phyloP scores from a whole-genome alignment of 2,329 filamentous ascomycete genomes.

The Diaporthe sp. region DNA sequence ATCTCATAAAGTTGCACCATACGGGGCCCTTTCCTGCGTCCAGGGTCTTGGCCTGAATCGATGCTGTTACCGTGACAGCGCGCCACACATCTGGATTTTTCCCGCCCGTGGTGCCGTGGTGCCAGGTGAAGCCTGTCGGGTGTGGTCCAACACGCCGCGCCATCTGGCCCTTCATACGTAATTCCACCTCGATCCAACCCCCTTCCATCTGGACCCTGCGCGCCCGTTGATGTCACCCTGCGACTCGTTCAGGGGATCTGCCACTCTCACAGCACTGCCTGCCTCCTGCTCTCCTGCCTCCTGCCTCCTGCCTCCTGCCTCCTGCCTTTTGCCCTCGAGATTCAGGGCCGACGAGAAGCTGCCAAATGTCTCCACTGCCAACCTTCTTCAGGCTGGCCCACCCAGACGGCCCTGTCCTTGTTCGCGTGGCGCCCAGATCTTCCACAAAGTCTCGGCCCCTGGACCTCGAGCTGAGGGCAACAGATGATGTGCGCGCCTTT shows the following conservation, averaged over 20 bases:
- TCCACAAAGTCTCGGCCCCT: constrained; percentile 14
- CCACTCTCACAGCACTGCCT: too few relatives aligned
- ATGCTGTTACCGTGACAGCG: constrained; percentile 7
- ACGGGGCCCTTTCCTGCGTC: not conserved
- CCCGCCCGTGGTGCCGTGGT: not conserved
- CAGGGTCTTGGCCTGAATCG: constrained; percentile 12
- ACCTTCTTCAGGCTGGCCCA: constrained; percentile 9
- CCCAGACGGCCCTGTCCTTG: constrained; percentile 27
- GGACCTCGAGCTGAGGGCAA: constrained; percentile 32
- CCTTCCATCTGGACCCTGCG: constrained; percentile 2
- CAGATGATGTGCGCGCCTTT: constrained; percentile 28
- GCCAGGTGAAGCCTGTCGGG: not conserved
- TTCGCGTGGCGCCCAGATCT: constrained; percentile 22
- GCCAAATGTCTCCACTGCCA: constrained; percentile 4
- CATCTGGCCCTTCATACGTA: constrained; percentile 3
- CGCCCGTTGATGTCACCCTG: constrained; percentile 10
- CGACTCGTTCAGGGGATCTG: too few relatives aligned
- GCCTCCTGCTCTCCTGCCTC: too few relatives aligned
- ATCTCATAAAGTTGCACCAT: not conserved
- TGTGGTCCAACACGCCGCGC: not conserved
- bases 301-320: not conserved
- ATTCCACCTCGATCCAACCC: constrained; percentile 3
- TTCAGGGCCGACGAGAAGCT: not conserved
- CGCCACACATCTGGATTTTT: not conserved
- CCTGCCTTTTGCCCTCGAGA: not conserved